Base-by-base conservation (phyloP, 208 protist genomes). In the Angomonas ambiguus region DNA sequence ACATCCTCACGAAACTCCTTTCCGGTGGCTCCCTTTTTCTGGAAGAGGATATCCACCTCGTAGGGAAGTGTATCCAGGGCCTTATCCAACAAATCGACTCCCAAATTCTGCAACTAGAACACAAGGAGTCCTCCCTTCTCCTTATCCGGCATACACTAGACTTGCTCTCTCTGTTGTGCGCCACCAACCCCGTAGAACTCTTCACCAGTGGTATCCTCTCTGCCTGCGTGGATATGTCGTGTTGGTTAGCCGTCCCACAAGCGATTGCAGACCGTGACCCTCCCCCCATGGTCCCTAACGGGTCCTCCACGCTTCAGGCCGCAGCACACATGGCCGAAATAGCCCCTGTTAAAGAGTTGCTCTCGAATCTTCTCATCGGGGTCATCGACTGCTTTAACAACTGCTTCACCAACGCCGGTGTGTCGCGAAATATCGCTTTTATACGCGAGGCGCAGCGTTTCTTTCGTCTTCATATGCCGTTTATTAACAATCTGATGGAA, bases 121-220 rank as follows among this genome's bases (percentile, higher is more conserved):
- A n/a, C 18, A 4, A 20, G 10, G 45, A 53, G 20, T 53, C 45
- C 45, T 53, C 45, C 20, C 62, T 89, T 57, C 79, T 76, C 67
- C 65, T 83, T 41, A 67, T 89, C 31, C 77, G 78, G 62, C 73
- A 65, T 59, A 68, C 81, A 10, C 89, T 88, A 67, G 83, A 92
- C 62, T 51, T 86, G 11, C 60, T 92, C 55, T 77, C 73, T 35
- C 63, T 89, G 25, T 42, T 92, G 61, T 81, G 83, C 27, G 65
- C 85, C 59, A 64, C 78, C 27, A 77, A 87, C 69, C 63, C 78
- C 22, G 61, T 83, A n/a, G 75, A 83, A 63, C 53, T 94, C 61
- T 59, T 91, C 24, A 75, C 85, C 45, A 74, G 74, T 20, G 79
- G 78, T 59, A 60, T 89, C 2, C 59, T 94, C 20, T 38, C 55